These are phyloP conservation scores for Eutrema japonicum DNA, from an alignment of 345 rosid genomes.

Conservation along the genomic window DNA sequence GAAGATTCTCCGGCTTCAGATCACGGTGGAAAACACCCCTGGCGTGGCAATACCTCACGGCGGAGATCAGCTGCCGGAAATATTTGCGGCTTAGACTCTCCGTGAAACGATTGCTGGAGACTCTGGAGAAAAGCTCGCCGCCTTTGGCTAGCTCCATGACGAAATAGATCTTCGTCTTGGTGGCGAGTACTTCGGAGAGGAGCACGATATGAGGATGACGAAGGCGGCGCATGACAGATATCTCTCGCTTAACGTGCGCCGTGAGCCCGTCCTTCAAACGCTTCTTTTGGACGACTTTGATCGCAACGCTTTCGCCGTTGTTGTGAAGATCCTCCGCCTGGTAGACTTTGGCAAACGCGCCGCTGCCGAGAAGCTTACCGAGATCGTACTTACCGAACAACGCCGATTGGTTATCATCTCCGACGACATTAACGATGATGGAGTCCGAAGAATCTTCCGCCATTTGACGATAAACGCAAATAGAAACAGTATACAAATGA, in stretches of 20 bases:
- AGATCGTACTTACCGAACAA: slow-evolving; percentile 71
- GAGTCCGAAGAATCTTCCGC: slow-evolving; percentile 42
- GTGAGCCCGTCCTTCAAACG: slow-evolving; percentile 51
- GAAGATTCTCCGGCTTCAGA: slow-evolving; percentile 74
- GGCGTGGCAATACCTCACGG: slow-evolving; percentile 73
- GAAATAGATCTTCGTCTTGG: slow-evolving; percentile 70
- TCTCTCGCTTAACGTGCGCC: slow-evolving; percentile 68
- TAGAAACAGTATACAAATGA: slow-evolving; percentile 16
- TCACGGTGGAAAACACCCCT: slow-evolving; percentile 82
- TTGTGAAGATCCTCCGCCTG: slow-evolving; percentile 57
- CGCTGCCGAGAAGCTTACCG: slow-evolving; percentile 66
- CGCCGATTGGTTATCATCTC: slow-evolving; percentile 42
- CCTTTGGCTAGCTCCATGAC: slow-evolving; percentile 84
- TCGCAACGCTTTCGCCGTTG: slow-evolving; percentile 69
- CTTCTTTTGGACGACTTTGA: slow-evolving; percentile 70
- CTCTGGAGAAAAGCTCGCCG: slow-evolving; percentile 73
- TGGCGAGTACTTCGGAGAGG: slow-evolving; percentile 71
- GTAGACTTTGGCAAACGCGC: slow-evolving; percentile 84
- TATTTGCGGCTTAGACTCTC: slow-evolving; percentile 76
- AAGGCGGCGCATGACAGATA: slow-evolving; percentile 72
- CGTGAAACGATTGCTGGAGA: slow-evolving; percentile 64
- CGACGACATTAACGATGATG: slow-evolving; percentile 42
- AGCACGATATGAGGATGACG: slow-evolving; percentile 64
- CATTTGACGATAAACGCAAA: slow-evolving; percentile 24
- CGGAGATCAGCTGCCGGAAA: slow-evolving; percentile 73